These are phyloP conservation scores for Cryptococcus deneoformans DNA, from an alignment of 1,284 basidiomycete species.

Conservation along the genomic window DNA sequence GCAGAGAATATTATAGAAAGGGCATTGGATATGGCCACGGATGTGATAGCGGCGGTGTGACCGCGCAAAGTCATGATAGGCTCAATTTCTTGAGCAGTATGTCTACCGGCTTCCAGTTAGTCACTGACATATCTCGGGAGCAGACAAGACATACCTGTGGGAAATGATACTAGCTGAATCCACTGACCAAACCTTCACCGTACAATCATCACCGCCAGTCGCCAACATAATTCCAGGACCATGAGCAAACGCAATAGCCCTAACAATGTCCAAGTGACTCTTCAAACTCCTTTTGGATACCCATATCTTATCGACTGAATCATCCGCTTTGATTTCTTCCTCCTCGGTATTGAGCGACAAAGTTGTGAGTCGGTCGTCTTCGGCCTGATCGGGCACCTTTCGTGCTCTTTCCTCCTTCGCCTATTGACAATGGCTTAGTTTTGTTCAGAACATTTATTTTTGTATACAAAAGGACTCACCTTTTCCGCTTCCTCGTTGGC, in stretches of 20 bases:
- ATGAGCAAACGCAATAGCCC: conserved; percentile 77
- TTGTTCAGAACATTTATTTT: not conserved
- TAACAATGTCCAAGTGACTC: conserved; percentile 88
- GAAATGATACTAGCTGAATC: conserved; percentile 31
- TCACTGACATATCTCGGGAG: not conserved
- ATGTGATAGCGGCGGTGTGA: conserved; percentile 88
- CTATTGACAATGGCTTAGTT: not conserved
- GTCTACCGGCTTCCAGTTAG: conserved; percentile 8
- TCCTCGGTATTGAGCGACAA: conserved; percentile 54
- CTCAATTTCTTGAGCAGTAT: conserved; percentile 74
- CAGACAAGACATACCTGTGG: conserved; percentile 24
- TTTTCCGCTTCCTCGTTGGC: conserved; percentile 48
- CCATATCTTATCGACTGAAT: conserved; percentile 62
- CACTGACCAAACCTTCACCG: conserved; percentile 83
- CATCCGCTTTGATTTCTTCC: conserved; percentile 60
- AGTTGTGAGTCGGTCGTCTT: conserved; percentile 39
- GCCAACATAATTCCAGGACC: conserved; percentile 77
- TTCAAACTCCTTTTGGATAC: conserved; percentile 75
- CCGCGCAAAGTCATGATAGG: conserved; percentile 89
- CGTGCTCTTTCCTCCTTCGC: conserved; percentile 12
- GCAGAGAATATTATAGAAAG: conserved; percentile 82
- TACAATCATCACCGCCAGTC: conserved; percentile 91
- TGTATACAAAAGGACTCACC: conserved; percentile 14
- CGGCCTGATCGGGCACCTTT: conserved; percentile 7
- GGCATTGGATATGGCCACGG: conserved; percentile 75